Evolutionary conservation across 176 grass and related monocot genomes (phyloP), one percentile per base, ranked within the genome.

Genomic region (Carex littledalei): DNA sequence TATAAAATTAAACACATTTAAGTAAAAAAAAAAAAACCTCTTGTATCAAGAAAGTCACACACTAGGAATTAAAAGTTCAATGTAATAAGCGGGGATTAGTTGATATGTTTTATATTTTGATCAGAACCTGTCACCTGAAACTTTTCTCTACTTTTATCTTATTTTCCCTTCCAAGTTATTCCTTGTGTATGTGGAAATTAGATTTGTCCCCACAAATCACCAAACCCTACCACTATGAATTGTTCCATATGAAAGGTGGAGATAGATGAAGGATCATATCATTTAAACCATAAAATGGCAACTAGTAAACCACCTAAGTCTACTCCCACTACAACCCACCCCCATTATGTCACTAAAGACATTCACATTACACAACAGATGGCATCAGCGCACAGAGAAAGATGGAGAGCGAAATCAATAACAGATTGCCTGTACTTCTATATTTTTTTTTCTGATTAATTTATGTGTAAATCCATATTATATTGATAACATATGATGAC

Each of bases 301-400:
- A 71, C 67, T 8, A 43, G 67, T 18, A 43, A 70, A 70, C 67
- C 34, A 70, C 15, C 18, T 72, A 50, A 13, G 70, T 75, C 71
- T 76, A 76, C 47, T 76, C 72, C 72, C 72, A 76, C 49, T 54
- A 76, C 47, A 76, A 76, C 47, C 72, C 47, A 76, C 72, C 49
- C 22, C 17, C 37, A 20, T 47, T 47, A 49, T 73, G 39, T 7
- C 9, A 49, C 47, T 54, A 52, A 26, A 54, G 47, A 8, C 1
- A 8, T 76, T 29, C 43, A 31, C 21, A 53, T 73, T 71, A 71
- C 69, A 73, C 69, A 49, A 73, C 18, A 9, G 9, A 49, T 22
- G 45, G 68, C 39, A 39, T 72, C 68, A 72, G 21, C 6, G 8
- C 68, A 7, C 68, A 71, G 56, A 58, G 16, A 58, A 58, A 58